Base-by-base conservation (phyloP, 352 stramenopile species). In the Globisporangium sylvaticum region DNA sequence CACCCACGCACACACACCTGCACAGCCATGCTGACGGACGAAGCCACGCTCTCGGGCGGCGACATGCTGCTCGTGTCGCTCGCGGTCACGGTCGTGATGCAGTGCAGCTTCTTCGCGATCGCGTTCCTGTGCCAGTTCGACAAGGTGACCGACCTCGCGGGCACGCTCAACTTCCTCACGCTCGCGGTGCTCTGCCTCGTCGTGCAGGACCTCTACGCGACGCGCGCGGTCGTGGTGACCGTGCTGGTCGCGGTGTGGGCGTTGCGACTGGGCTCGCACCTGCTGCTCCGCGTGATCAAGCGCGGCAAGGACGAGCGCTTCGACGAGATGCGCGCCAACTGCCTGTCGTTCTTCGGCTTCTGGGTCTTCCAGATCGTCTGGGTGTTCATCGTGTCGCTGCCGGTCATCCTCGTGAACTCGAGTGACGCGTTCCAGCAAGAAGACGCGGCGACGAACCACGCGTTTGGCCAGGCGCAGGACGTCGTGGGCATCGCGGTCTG, bases 301-400 rank as follows among this genome's bases (percentile, higher is more conserved):
- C 81, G 84, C 31, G 83, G 85, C 34, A 84, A 87, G 54, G 87
- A 95, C 70, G 79, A 74, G 53, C 84, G 87, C 20, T 95, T 95
- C 63, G 83, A 92, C 70, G 74, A 87, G 53, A 91, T 95, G 73
- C 81, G 83, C 31, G 71, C 71, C 59, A 76, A 88, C 55, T 91
- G 78, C 46, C 4, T 75, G 9, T 65, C 70, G 22, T 95, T 94
- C 65, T 84, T 95, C 55, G 76, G 81, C 42, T 90, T 91, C 57
- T 94, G 85, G 85, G 70, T 90, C 34, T 87, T 94, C 65, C 87
- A 95, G 77, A 89, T 89, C 64, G 55, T 95, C 25, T 95, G 87
- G 87, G 80, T 87, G 55, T 89, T 92, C 55, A 22, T 90, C 27
- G 88, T 91, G 9, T 90, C 80, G 9, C 60, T 94, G 4, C 87